These are phyloP conservation scores for Meripilus lineatus DNA, from an alignment of 1,284 basidiomycete genomes.

Conservation along the genomic window DNA sequence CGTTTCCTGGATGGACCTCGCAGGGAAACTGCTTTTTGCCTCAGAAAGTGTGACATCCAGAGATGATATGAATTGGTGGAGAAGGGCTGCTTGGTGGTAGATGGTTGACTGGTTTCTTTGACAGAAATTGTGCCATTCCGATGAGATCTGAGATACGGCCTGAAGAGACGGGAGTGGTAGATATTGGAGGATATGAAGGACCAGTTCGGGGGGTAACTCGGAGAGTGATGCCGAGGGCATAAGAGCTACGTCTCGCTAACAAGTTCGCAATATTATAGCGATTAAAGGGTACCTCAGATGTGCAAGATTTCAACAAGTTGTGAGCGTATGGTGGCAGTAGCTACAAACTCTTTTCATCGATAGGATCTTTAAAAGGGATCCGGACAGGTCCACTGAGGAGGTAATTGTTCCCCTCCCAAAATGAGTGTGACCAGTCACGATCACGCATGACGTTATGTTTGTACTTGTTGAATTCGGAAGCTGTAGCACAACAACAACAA, in stretches of 20 bases:
- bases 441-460: constrained; percentile 7
- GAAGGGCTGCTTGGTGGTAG: constrained; percentile 47
- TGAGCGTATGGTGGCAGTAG: no score
- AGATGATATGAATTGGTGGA: constrained; percentile 40
- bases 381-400: no score
- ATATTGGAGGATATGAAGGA: constrained; percentile 39
- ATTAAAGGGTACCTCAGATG: no score
- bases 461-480: constrained; percentile 14
- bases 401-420: no score
- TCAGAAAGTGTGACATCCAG: constrained; percentile 26
- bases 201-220: constrained; percentile 44
- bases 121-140: constrained; percentile 40
- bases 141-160: constrained; percentile 33
- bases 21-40: constrained; percentile 23
- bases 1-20: constrained; percentile 29
- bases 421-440: no score
- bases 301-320: neutral
- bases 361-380: no score
- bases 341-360: no score
- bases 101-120: constrained; percentile 40
- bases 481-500: neutral
- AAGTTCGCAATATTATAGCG: no score
- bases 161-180: constrained; percentile 41
- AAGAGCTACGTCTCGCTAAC: neutral
- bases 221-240: constrained; percentile 22